Conservation (phyloP, 225 moss, liverwort and hornwort species). For the Polytrichum formosum region DNA sequence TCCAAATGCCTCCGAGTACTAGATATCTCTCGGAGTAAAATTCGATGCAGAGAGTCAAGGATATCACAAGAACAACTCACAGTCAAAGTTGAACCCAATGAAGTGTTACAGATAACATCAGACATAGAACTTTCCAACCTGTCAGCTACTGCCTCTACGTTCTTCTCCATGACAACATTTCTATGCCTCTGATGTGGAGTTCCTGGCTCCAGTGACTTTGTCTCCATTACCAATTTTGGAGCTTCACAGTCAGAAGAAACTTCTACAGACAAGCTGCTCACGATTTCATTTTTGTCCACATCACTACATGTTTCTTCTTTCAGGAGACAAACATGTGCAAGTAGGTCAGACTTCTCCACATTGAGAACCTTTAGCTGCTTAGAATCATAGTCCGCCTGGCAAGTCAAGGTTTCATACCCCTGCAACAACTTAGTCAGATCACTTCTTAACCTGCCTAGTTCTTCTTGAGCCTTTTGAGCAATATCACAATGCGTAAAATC, state of each 20-base stretch:
- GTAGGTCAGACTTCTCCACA: background rate
- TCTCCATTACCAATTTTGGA: background rate
- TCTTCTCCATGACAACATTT: background rate
- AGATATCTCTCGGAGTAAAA: background rate
- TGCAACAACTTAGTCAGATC: conserved; percentile 3
- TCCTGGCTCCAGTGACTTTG: background rate
- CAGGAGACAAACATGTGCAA: background rate
- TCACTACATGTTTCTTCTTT: background rate
- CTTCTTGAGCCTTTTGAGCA: conserved; percentile 5
- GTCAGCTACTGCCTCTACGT: background rate
- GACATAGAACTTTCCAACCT: background rate
- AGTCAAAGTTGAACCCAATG: background rate
- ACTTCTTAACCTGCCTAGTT: background rate
- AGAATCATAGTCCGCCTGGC: background rate
- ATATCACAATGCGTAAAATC: background rate
- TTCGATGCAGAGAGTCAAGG: background rate
- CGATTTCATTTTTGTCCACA: background rate
- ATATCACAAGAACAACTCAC: background rate
- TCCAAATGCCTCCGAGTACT: background rate
- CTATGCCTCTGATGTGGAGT: background rate
- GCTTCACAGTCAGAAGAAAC: background rate
- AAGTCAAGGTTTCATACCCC: background rate
- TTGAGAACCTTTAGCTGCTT: background rate
- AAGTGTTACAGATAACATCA: background rate
- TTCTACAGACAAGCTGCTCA: background rate